Evolutionary conservation across 148 eudicot genomes (phyloP).

Genomic region (Dysphania ambrosioides): DNA sequence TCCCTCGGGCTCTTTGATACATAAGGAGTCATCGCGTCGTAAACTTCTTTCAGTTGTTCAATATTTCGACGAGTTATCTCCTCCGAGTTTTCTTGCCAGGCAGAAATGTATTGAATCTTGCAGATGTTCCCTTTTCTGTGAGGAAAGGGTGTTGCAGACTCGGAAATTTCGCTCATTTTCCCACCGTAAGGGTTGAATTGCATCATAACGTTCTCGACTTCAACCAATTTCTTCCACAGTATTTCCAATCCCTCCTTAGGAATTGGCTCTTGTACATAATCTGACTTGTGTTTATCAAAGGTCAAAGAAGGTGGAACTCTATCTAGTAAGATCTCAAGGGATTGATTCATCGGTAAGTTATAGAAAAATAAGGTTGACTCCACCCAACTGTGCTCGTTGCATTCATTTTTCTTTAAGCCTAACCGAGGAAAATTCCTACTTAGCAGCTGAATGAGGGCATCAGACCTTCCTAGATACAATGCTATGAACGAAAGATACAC

Average conservation of each 20-base stretch:
- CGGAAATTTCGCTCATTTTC: slow-evolving; percentile 35
- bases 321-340: slow-evolving; percentile 23
- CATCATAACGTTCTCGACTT: slow-evolving; percentile 21
- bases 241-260: slow-evolving; percentile 31
- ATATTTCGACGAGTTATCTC: slow-evolving; percentile 18
- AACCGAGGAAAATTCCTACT: slow-evolving; percentile 25
- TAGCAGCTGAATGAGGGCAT: slow-evolving; percentile 22
- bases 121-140: slow-evolving; percentile 41
- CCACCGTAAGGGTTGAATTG: slow-evolving; percentile 52
- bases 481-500: slow-evolving; percentile 25
- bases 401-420: slow-evolving; percentile 28
- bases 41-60: slow-evolving; percentile 11
- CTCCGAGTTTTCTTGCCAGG: slow-evolving; percentile 27
- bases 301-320: background rate
- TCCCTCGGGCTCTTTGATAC: slow-evolving; percentile 46
- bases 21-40: slow-evolving; percentile 29
- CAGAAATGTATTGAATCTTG: slow-evolving; percentile 32
- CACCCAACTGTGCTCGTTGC: slow-evolving; percentile 37
- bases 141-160: slow-evolving; percentile 39
- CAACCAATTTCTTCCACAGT: slow-evolving; percentile 37
- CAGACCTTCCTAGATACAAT: slow-evolving; percentile 31
- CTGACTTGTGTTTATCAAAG: slow-evolving; percentile 36
- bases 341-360: slow-evolving; percentile 19
- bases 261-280: slow-evolving; percentile 38
- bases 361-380: slow-evolving; percentile 27